These are phyloP conservation scores for Pholiota conissans DNA, from an alignment of 768 basidiomycete species.

Conservation along the genomic window DNA sequence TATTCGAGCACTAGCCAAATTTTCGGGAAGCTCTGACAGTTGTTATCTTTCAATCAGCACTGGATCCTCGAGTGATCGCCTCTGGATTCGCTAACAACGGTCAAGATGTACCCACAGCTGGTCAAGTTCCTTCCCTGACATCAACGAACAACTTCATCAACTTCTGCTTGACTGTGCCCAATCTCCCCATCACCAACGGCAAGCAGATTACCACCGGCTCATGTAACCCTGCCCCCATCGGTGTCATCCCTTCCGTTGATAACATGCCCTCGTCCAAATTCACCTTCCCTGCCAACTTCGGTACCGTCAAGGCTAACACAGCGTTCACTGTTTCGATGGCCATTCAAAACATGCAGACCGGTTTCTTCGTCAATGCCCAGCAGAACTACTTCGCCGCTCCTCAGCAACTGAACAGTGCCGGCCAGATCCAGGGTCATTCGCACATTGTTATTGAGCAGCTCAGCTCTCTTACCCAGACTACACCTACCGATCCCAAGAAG, in stretches of 20 bases:
- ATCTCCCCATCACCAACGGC: slow-evolving; percentile 55
- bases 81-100: slow-evolving; percentile 51
- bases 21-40: slow-evolving; percentile 2
- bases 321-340: slow-evolving; percentile 53
- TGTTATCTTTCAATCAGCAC: slow-evolving; percentile 32
- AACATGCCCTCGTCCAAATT: slow-evolving; percentile 54
- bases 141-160: slow-evolving; percentile 65
- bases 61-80: slow-evolving; percentile 53
- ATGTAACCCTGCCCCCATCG: slow-evolving; percentile 61
- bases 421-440: slow-evolving; percentile 56
- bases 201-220: slow-evolving; percentile 51
- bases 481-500: slow-evolving; percentile 46
- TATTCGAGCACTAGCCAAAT: neutral
- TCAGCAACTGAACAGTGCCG: slow-evolving; percentile 49
- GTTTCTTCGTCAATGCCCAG: slow-evolving; percentile 57
- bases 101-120: slow-evolving; percentile 38
- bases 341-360: slow-evolving; percentile 46
- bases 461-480: slow-evolving; percentile 41
- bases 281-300: slow-evolving; percentile 41
- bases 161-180: slow-evolving; percentile 45
- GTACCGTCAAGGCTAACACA: slow-evolving; percentile 42
- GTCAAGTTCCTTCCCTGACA: slow-evolving; percentile 52
- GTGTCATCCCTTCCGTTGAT: slow-evolving; percentile 46
- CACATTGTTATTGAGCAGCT: slow-evolving; percentile 60
- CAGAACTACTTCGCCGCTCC: slow-evolving; percentile 57